Conservation (phyloP, 495 filamentous ascomycete species). For the Penicillium tannophilum region DNA sequence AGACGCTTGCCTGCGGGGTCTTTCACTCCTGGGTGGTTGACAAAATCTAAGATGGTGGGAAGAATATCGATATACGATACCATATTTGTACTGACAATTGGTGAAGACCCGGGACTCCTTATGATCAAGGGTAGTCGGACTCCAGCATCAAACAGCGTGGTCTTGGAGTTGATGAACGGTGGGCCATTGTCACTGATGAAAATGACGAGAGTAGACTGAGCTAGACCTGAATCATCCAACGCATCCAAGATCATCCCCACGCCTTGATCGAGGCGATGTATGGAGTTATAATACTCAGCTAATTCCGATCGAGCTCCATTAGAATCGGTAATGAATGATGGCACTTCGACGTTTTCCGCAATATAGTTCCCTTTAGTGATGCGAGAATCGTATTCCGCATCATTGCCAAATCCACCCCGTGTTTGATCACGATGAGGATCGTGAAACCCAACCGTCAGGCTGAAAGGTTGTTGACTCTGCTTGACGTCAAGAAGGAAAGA, state of each 20-base stretch:
- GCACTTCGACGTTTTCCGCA: conserved; percentile 31
- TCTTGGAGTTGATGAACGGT: conserved; percentile 49
- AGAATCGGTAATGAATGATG: conserved; percentile 33
- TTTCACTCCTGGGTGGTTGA: conserved; percentile 13
- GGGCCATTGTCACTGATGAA: conserved; percentile 48
- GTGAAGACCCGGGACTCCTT: conserved; percentile 15
- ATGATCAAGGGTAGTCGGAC: conserved; percentile 41
- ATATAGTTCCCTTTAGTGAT: conserved; percentile 7
- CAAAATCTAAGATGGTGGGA: conserved; percentile 42
- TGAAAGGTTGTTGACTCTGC: conserved; percentile 28
- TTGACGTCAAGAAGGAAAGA: conserved; percentile 36
- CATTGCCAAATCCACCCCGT: conserved; percentile 42
- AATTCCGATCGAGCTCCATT: conserved; percentile 36
- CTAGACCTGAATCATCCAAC: conserved; percentile 27
- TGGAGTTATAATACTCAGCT: conserved; percentile 41
- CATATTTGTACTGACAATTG: conserved; percentile 39
- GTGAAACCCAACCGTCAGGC: conserved; percentile 40
- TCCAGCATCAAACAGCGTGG: conserved; percentile 46
- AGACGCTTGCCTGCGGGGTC: conserved; percentile 7
- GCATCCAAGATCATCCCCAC: conserved; percentile 38
- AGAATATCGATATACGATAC: conserved; percentile 46
- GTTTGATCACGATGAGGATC: conserved; percentile 45
- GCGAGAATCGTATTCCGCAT: conserved; percentile 13
- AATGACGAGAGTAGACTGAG: conserved; percentile 38
- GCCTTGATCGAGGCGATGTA: conserved; percentile 40